These are phyloP conservation scores for Luffa acutangula DNA, from an alignment of 306 rosid genomes.

Conservation along the genomic window DNA sequence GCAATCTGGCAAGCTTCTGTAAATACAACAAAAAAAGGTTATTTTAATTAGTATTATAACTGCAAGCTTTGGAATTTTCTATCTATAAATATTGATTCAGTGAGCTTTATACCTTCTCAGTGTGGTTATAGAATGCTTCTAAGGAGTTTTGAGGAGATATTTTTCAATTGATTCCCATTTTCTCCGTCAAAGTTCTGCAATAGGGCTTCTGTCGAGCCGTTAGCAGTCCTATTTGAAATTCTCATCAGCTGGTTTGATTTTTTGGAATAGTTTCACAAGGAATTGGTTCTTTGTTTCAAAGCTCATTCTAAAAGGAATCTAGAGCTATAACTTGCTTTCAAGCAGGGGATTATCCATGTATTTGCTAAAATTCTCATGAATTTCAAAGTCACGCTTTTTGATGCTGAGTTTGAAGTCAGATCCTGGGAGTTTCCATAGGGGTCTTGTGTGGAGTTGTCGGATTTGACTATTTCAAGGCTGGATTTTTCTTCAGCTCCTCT, in stretches of 20 bases:
- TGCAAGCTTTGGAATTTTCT: neutral
- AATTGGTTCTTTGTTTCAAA: neutral
- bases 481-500: neutral
- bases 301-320: neutral
- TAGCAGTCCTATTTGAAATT: neutral
- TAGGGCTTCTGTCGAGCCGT: neutral
- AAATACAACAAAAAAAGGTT: conserved; percentile 77
- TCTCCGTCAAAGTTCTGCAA: neutral
- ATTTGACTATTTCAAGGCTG: no score
- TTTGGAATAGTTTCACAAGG: neutral
- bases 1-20: conserved; percentile 57
- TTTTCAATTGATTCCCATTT: neutral
- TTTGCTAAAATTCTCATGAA: no score
- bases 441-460: no score
- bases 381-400: no score
- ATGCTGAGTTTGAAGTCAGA: no score
- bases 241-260: neutral
- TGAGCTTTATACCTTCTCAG: neutral
- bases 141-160: neutral
- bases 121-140: no score
- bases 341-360: neutral
- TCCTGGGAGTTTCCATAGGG: no score
- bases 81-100: neutral
- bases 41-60: neutral
- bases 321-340: neutral